Conservation (phyloP, 441 rosid species). For the Populus hybrid region DNA sequence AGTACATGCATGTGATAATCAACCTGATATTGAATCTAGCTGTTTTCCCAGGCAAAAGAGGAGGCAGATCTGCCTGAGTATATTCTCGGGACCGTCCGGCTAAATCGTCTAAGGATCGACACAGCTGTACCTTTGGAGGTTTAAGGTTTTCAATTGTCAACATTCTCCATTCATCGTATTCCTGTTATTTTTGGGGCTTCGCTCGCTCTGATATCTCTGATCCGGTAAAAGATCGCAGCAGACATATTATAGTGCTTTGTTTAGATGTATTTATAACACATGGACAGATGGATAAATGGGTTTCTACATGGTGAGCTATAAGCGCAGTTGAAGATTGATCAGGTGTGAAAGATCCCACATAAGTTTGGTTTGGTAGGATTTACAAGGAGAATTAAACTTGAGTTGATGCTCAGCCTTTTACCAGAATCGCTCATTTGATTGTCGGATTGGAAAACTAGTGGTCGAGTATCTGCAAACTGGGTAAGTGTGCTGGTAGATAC, state of each 20-base stretch:
- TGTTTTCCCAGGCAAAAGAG: constrained; percentile 70
- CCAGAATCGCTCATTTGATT: background rate
- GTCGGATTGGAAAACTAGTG: background rate
- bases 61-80: constrained; percentile 87
- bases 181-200: background rate
- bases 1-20: background rate
- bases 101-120: constrained; percentile 69
- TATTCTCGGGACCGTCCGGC: constrained; percentile 88
- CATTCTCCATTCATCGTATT: background rate
- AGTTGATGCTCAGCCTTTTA: background rate
- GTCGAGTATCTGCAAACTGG: background rate
- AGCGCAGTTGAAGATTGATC: background rate
- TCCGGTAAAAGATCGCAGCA: background rate
- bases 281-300: background rate
- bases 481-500: too few species aligned
- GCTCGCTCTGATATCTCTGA: background rate
- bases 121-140: constrained; percentile 63
- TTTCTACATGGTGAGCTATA: background rate
- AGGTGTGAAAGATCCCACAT: background rate
- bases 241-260: background rate
- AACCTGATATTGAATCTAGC: background rate
- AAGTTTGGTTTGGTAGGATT: background rate
- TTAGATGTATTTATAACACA: background rate
- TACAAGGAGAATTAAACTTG: background rate
- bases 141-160: constrained; percentile 15